Evolutionary conservation across 2,329 filamentous ascomycete species (phyloP), one percentile per base, ranked within the genome.

Genomic region (Fusarium sp.): DNA sequence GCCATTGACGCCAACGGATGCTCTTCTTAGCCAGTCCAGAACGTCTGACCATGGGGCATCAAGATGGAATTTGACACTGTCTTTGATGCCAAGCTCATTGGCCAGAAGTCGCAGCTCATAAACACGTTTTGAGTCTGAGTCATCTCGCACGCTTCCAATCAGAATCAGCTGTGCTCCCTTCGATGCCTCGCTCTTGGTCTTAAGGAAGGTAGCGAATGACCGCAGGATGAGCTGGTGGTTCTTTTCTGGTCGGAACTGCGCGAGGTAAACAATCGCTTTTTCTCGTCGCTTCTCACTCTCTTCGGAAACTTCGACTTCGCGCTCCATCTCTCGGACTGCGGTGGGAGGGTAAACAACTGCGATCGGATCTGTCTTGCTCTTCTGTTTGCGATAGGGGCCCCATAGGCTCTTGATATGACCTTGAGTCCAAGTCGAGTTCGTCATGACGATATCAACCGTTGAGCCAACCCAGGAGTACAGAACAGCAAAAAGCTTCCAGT

Each of bases 191-290:
- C 84, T 85, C 44, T 77, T 78, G 1, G 84, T 85, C 76, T 89
- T 89, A 68, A 94, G 83, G 77, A 97, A 95, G 58, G 90, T 84
- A 36, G 94, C 90, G 78, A 98, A 99, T 0, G 96, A 91, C 75
- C 93, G 89, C 45, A 99, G 84, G 60, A 99, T 92, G 29, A 97
- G 88, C 41, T 91, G 86, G 83, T 99, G 96, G 81, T 98, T 97
- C 86, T 99, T 99, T 81, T 99, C 96, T 0, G 96, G 95, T 1
- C 96, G 92, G 81, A 99, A 99, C 81, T 99, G 96, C 4, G 95
- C 96, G 76, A 99, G 97, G 83, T 97, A 99, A 22, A 99, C 86
- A 18, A 99, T 83, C 44, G 90, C 88, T 45, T 90, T 91, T 71
- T 94, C 87, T 39, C 96, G 90, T 55, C 84, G 83, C 75, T 87